phyloP scores from a whole-genome alignment of 1,139 yeast species.

The Diutina catenulata region DNA sequence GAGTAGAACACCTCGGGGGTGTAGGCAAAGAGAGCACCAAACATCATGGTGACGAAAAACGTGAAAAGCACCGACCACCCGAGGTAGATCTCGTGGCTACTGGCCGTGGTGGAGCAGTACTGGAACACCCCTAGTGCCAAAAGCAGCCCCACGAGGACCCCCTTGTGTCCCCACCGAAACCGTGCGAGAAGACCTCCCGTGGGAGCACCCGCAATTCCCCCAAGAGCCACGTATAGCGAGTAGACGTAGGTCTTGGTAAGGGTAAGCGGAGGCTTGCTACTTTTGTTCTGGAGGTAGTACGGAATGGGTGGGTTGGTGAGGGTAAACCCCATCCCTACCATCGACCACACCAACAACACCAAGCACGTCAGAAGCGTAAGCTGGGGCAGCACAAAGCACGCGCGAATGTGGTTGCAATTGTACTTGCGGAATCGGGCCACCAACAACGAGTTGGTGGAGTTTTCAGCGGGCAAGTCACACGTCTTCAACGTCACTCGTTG shows the following conservation, averaged over 20 bases:
- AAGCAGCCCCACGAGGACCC: constrained; percentile 22
- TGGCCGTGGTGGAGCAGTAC: constrained; percentile 34
- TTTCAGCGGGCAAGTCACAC: too few species aligned
- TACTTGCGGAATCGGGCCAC: constrained; percentile 18
- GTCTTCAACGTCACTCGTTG: too few species aligned
- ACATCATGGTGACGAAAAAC: constrained; percentile 30
- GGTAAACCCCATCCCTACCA: constrained; percentile 34
- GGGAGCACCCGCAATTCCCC: constrained; percentile 31
- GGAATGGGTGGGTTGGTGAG: constrained; percentile 33
- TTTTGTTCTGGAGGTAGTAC: constrained; percentile 21
- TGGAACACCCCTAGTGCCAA: constrained; percentile 27
- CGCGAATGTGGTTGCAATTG: constrained; percentile 21
- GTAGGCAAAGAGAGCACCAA: constrained; percentile 34
- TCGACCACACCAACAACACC: constrained; percentile 29
- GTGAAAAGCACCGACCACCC: constrained; percentile 36
- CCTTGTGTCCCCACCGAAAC: constrained; percentile 28
- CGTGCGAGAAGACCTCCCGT: constrained; percentile 29
- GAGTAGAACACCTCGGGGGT: constrained; percentile 35
- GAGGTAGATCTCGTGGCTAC: constrained; percentile 23
- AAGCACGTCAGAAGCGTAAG: constrained; percentile 23
- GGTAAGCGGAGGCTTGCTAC: too few species aligned
- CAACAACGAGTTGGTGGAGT: constrained; percentile 15
- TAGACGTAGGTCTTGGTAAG: constrained; percentile 27
- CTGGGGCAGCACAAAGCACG: constrained; percentile 24
- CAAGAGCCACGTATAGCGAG: constrained; percentile 26